phyloP scores from a whole-genome alignment of 2,329 filamentous ascomycete genomes.

The Rasamsonia emersonii region DNA sequence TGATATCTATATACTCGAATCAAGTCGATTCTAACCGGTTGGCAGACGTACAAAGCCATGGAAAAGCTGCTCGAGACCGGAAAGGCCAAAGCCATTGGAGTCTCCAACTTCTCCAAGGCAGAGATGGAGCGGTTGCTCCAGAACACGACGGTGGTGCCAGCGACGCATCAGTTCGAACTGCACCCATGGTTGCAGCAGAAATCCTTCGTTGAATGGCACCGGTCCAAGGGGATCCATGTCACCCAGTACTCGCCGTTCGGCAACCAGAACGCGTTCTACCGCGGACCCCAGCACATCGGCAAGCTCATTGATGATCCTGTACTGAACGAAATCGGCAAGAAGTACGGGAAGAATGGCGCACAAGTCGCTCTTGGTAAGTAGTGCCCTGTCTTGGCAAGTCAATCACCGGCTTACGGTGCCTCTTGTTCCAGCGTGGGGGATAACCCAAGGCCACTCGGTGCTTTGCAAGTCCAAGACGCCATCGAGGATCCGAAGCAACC shows the following conservation, averaged over 20 bases:
- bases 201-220: slow-evolving; percentile 42
- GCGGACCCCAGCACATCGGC: slow-evolving; percentile 32
- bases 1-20: too few species aligned
- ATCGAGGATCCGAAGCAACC: slow-evolving; percentile 33
- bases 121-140: slow-evolving; percentile 42
- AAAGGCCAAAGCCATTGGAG: slow-evolving; percentile 43
- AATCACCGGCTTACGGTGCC: too few species aligned
- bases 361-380: slow-evolving; percentile 42
- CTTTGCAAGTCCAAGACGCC: slow-evolving; percentile 46
- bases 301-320: slow-evolving; percentile 46
- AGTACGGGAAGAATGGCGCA: slow-evolving; percentile 42
- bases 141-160: slow-evolving; percentile 37
- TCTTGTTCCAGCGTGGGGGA: slow-evolving; percentile 41
- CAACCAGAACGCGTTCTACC: slow-evolving; percentile 45
- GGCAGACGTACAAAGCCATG: slow-evolving; percentile 45
- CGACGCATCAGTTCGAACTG: slow-evolving; percentile 44
- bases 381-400: not conserved
- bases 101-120: slow-evolving; percentile 44
- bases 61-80: slow-evolving; percentile 33
- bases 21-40: too few species aligned
- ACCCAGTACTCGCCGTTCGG: slow-evolving; percentile 49
- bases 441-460: slow-evolving; percentile 43
- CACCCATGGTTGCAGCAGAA: slow-evolving; percentile 47
- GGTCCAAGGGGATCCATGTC: slow-evolving; percentile 43
- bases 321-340: slow-evolving; percentile 43